A percentile compares a stretch with the other conserved stretches of the same genome.
Evolutionary conservation across 2,329 filamentous ascomycete genomes (phyloP).

Genomic region (Phaeosphaeriaceae sp.): DNA sequence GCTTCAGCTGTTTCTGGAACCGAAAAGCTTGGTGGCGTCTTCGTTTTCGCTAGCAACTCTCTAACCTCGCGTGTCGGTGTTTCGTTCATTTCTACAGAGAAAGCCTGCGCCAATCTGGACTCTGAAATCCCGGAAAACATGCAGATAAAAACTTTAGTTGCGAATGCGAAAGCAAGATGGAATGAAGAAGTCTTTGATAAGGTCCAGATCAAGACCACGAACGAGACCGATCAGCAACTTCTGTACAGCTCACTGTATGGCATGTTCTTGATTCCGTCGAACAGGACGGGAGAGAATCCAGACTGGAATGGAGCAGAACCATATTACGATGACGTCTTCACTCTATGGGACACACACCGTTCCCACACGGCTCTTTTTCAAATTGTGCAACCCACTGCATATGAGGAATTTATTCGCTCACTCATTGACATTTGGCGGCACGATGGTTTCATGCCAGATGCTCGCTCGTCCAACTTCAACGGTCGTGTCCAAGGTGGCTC

Average conservation of each 20-base stretch:
- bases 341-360: conserved; percentile 70
- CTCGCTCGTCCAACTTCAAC: conserved; percentile 72
- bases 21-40: conserved; percentile 55
- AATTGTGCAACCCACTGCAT: conserved; percentile 66
- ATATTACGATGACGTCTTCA: conserved; percentile 76
- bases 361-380: conserved; percentile 71
- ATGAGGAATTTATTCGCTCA: conserved; percentile 71
- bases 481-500: conserved; percentile 73
- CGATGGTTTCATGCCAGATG: conserved; percentile 71
- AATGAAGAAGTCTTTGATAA: conserved; percentile 68
- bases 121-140: conserved; percentile 61
- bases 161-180: conserved; percentile 62
- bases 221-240: conserved; percentile 63
- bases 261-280: conserved; percentile 72
- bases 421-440: conserved; percentile 72
- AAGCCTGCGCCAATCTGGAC: conserved; percentile 67
- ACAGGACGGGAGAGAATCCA: conserved; percentile 75
- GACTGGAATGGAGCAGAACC: conserved; percentile 69
- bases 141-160: conserved; percentile 54
- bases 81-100: conserved; percentile 68
- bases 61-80: conserved; percentile 69
- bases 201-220: conserved; percentile 65
- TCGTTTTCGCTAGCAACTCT: conserved; percentile 57
- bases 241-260: conserved; percentile 75
- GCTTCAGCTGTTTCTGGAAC: conserved; percentile 27